Evolutionary conservation across 768 basidiomycete species (phyloP), one percentile per base, ranked within the genome.

Genomic region (Stropharia rugosoannulata): DNA sequence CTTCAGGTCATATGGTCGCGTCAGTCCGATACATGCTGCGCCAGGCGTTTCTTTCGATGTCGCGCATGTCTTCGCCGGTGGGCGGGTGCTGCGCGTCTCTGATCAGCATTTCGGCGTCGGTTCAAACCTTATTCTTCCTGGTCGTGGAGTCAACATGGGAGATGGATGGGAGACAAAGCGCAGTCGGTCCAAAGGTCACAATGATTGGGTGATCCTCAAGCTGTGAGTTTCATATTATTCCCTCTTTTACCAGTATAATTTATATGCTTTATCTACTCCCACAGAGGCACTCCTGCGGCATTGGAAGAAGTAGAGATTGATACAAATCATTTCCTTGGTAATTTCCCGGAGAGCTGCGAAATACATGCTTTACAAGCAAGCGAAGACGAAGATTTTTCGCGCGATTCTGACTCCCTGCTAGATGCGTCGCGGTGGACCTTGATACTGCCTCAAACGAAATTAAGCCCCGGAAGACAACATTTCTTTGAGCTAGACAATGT

Each of bases 151-250:
- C 66, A 89, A 96, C 64, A 99, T 99, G 94, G 86, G 95, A 4
- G 95, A 97, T 66, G 97, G 97, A 4, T 99, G 97, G 97, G 97
- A 99, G 73, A 98, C 96, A 3, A 93, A 90, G 68, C 80, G 97
- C 58, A 95, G 90, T 64, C 80, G 92, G 51, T 77, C 74, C 41
- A 80, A 80, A 51, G 93, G 81, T 38, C 94, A 95, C 71, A 90
- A 85, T 45, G 95, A 98, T 64, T 98, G 93, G 91, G 91, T 83
- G 4, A 81, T 98, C 56, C 85, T 96, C 54, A 90, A 87, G 73
- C 75, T 99, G 92, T 94, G 66, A 68, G 90, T 75, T n/a, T 32
- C 29, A 32, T n/a, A 19, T 45, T 29, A 41, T 10, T 19, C 46
- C 25, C 45, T 37, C 10, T 29, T 36, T 13, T 10, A 1, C 12